Evolutionary conservation across 371 early-diverging fungal species (phyloP), one percentile per base, ranked within the genome.

Genomic region (Basidiobolus meristosporus): DNA sequence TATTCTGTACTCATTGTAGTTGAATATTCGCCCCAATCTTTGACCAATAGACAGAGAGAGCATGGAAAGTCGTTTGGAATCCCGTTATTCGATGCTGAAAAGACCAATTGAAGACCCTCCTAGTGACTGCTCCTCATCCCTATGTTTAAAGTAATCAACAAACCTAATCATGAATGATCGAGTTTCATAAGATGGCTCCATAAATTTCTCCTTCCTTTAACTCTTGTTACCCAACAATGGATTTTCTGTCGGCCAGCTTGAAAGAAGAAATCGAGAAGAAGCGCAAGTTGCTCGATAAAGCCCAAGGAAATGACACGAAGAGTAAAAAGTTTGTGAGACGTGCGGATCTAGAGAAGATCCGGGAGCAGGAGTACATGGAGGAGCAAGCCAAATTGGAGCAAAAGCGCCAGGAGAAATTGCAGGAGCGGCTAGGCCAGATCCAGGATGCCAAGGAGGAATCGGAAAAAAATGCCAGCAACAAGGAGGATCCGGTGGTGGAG

Each of bases 241-340:
- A 78, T 51, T 60, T 72, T 39, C 47, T 79, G 14, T 77, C 77
- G 78, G 70, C 77, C 48, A 58, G 72, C 38, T 47, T 79, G 16
- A 55, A 74, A 49, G 66, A 60, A 17, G 82, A 82, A 48, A 69
- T 78, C 9, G 69, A 68, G 37, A 72, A 72, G 42, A 78, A 82
- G 41, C 62, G 73, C 17, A 68, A 68, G 45, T 48, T 56, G 11
- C 40, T 66, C 2, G 65, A 66, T 3, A 47, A 51, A 5, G 54
- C 56, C 14, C 15, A 21, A 11, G 9, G 7, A 32, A 44, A 48
- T 11, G 53, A 42, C 17, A 54, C 54, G 20, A 42, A 52, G 34
- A 70, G 64, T 18, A 68, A 68, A 47, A 82, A 80, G 38, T 83
- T 81, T 55, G 50, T 82, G 17, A 77, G 73, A 42, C 63, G 78